phyloP scores from a whole-genome alignment of 768 basidiomycete genomes.

The Fomitopsis pulvina region DNA sequence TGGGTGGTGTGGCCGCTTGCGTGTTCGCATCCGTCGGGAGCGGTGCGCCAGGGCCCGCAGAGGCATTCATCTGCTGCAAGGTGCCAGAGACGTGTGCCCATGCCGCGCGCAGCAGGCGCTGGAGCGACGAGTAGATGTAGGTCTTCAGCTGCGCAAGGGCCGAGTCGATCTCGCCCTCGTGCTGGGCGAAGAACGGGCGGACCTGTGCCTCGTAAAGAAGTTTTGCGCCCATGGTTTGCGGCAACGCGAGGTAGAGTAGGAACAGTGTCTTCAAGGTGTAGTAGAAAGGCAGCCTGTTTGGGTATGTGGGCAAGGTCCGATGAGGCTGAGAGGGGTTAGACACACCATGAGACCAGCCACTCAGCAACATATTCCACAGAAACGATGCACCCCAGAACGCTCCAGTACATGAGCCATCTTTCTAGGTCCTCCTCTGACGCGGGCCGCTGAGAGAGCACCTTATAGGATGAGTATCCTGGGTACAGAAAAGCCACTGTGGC shows the following conservation, averaged over 20 bases:
- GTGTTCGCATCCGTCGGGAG: conserved; percentile 18
- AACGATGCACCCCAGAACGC: conserved; percentile 77
- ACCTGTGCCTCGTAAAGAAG: conserved; percentile 79
- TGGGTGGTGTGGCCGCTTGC: conserved; percentile 33
- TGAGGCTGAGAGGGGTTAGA: conserved; percentile 10
- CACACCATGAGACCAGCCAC: conserved; percentile 84
- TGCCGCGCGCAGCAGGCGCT: conserved; percentile 50
- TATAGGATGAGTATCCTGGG: conserved; percentile 95
- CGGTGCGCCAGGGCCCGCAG: conserved; percentile 10
- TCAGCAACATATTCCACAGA: conserved; percentile 80
- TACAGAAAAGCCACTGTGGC: conserved; percentile 80
- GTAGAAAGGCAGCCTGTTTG: conserved; percentile 82
- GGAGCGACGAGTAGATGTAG: conserved; percentile 55
- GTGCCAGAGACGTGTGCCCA: conserved; percentile 60
- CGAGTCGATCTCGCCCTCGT: conserved; percentile 83
- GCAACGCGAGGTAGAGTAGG: conserved; percentile 84
- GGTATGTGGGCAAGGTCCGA: conserved; percentile 4
- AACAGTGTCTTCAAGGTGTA: conserved; percentile 74
- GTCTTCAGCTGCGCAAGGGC: conserved; percentile 61
- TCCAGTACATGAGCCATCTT: conserved; percentile 98
- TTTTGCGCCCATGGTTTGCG: conserved; percentile 83
- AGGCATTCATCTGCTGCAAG: conserved; percentile 35
- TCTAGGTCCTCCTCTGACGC: conserved; percentile 82
- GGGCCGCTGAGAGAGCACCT: conserved; percentile 82
- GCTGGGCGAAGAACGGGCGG: conserved; percentile 73